Evolutionary conservation across 176 grass and related monocot genomes (phyloP), one percentile per base, ranked within the genome.

Genomic region (sorghum (Sorghum bicolor)): DNA sequence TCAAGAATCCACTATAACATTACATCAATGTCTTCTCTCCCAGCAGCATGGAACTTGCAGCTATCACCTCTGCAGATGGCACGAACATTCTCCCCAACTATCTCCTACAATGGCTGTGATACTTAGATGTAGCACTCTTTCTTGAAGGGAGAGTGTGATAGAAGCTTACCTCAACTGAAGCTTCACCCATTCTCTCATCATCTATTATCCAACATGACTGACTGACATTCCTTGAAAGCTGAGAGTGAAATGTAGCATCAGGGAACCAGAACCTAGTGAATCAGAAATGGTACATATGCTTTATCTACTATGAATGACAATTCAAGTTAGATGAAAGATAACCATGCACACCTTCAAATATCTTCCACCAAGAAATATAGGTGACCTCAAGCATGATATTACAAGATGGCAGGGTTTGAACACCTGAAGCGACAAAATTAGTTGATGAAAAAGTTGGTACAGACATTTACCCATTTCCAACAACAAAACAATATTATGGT

Each of bases 21-120:
- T 98, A 98, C 95, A 93, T 98, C 92, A 79, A 98, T 98, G 82
- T 95, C 92, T 90, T 98, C 95, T 95, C 95, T 95, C 78, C 95
- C 92, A 61, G 95, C 95, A 43, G 95, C 93, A 80, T 98, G 95
- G 79, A 98, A 98, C 67, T 98, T 98, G 85, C 82, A 92, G 73
- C 63, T 86, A 86, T 98, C 95, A 70, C 95, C 76, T 92, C 57
- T 91, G 79, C 90, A 93, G 38, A 93, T 78, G 55, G 76, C 43
- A 91, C 32, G 61, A 1, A 89, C 90, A 75, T 80, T 86, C 55
- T 95, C 93, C 79, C 92, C 93, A 84, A 98, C 64, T 91, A 95
- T 84, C 75, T 98, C 95, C 92, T 95, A 81, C 69, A 88, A 53
- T 87, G 37, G 64, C 36, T 43, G 5, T 34, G 57, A 47, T 50